Percentiles rank a stretch among this genome's conserved stretches.
These are phyloP conservation scores for Pseudocercospora fijiensis DNA, from an alignment of 2,329 filamentous ascomycete species.

Conservation along the genomic window DNA sequence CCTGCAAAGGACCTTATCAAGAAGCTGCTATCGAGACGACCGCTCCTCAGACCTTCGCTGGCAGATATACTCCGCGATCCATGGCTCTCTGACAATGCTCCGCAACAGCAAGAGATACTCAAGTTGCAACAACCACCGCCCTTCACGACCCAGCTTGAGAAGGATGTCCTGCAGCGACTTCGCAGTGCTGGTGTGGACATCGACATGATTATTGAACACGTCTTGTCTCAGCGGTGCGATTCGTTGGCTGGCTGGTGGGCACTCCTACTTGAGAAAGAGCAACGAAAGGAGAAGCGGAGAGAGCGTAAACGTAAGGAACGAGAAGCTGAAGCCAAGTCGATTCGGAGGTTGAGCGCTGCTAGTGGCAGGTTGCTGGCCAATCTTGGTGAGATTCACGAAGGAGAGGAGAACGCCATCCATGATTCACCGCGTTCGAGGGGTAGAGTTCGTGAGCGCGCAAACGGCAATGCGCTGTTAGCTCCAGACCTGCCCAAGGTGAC, in stretches of 20 bases:
- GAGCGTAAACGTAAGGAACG: constrained; percentile 83
- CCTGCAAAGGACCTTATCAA: constrained; percentile 77
- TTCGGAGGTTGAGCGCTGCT: constrained; percentile 81
- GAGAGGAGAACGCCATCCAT: constrained; percentile 56
- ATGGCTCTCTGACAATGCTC: constrained; percentile 83
- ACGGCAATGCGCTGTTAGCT: constrained; percentile 46
- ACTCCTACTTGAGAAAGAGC: constrained; percentile 88
- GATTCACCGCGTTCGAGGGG: constrained; percentile 69
- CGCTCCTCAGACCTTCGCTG: constrained; percentile 75
- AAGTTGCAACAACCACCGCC: constrained; percentile 76
- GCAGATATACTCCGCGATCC: constrained; percentile 84
- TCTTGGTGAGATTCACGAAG: constrained; percentile 73
- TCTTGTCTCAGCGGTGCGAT: constrained; percentile 85
- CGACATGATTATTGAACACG: constrained; percentile 90
- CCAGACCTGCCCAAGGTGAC: constrained; percentile 76
- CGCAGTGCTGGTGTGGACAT: constrained; percentile 90
- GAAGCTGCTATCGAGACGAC: constrained; percentile 83
- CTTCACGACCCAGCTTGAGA: constrained; percentile 83
- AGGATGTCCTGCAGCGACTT: constrained; percentile 89
- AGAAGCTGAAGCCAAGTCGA: constrained; percentile 75
- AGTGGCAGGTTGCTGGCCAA: constrained; percentile 82
- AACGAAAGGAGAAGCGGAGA: constrained; percentile 75
- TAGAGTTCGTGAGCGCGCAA: constrained; percentile 66
- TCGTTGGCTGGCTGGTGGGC: constrained; percentile 95
- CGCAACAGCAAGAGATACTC: constrained; percentile 84